Percentiles rank a stretch among this genome's conserved stretches.
Conservation (phyloP, 75 land plant genomes). For the Gnetum montanum region DNA sequence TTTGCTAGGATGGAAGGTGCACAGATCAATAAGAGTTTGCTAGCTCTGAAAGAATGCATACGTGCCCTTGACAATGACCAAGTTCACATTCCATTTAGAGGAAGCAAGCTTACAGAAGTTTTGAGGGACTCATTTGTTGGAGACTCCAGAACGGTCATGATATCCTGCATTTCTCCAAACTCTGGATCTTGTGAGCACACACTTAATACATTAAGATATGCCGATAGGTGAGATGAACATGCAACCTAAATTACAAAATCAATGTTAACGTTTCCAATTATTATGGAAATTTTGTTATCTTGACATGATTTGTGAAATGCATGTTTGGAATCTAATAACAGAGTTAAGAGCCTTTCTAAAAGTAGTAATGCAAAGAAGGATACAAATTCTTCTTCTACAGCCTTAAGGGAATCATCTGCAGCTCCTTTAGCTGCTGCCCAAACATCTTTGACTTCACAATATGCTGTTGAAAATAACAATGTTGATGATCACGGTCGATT, state of each 20-base stretch:
- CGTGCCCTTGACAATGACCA: conserved; percentile 98
- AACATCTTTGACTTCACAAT: conserved; percentile 14
- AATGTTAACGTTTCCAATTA: conserved; percentile 1
- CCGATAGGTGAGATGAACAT: conserved; percentile 87
- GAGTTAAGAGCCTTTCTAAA: conserved; percentile 98
- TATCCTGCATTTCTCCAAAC: conserved; percentile 94
- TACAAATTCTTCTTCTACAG: conserved; percentile 15
- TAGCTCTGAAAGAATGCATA: conserved; percentile 95
- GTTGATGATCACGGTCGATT: conserved; percentile 14
- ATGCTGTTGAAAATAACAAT: conserved; percentile 13
- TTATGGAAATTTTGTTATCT: not conserved
- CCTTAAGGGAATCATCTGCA: conserved; percentile 35
- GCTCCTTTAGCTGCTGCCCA: conserved; percentile 13
- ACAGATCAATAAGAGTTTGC: conserved; percentile 95
- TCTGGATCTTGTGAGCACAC: conserved; percentile 98
- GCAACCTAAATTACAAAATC: too few species aligned
- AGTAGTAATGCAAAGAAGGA: conserved; percentile 70
- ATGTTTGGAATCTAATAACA: too few species aligned
- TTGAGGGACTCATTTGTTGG: conserved; percentile 94
- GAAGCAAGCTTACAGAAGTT: conserved; percentile 97
- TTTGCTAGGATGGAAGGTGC: conserved; percentile 99
- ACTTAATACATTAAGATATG: conserved; percentile 95
- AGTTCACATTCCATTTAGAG: conserved; percentile 93
- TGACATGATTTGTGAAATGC: not conserved
- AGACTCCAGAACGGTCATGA: conserved; percentile 93